Conservation (phyloP, 345 rosid species). For the Atalantia buxifolia region DNA sequence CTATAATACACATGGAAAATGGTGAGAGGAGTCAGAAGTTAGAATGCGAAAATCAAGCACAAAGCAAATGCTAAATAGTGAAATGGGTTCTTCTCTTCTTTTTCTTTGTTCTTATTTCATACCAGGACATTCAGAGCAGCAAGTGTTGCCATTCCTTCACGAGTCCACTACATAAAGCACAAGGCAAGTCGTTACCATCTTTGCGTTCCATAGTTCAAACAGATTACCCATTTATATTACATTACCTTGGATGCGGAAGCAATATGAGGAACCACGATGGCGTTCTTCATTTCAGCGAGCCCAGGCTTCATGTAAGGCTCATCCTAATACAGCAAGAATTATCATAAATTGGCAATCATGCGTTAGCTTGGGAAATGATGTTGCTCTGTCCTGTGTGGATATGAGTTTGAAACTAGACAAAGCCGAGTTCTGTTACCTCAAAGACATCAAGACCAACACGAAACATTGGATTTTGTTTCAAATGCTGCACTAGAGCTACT, state of each 20-base stretch:
- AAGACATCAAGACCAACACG: slow-evolving; percentile 99
- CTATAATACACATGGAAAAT: slow-evolving; percentile 23
- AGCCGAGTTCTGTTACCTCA: slow-evolving; percentile 44
- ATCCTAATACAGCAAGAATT: slow-evolving; percentile 43
- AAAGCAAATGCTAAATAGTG: background rate
- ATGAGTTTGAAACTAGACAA: background rate
- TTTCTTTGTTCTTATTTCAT: slow-evolving; percentile 3
- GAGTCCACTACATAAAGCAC: slow-evolving; percentile 73
- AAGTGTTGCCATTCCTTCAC: slow-evolving; percentile 98
- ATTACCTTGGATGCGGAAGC: slow-evolving; percentile 98
- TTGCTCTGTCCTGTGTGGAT: background rate
- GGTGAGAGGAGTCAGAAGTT: background rate
- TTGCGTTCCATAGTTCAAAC: background rate
- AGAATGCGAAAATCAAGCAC: background rate
- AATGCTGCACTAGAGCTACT: slow-evolving; percentile 85
- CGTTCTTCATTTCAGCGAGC: slow-evolving; percentile 89
- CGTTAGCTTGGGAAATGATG: background rate
- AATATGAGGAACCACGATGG: slow-evolving; percentile 85
- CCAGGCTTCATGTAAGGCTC: slow-evolving; percentile 99
- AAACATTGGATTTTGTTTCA: slow-evolving; percentile 88
- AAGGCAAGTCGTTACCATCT: background rate
- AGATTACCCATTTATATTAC: too few relatives aligned
- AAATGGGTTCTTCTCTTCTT: background rate
- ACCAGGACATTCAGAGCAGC: slow-evolving; percentile 94
- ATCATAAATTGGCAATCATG: background rate